Percentiles rank a stretch among this genome's conserved stretches.
These are phyloP conservation scores for Eurotiales sp. DNA, from an alignment of 2,329 filamentous ascomycete genomes.

Conservation along the genomic window DNA sequence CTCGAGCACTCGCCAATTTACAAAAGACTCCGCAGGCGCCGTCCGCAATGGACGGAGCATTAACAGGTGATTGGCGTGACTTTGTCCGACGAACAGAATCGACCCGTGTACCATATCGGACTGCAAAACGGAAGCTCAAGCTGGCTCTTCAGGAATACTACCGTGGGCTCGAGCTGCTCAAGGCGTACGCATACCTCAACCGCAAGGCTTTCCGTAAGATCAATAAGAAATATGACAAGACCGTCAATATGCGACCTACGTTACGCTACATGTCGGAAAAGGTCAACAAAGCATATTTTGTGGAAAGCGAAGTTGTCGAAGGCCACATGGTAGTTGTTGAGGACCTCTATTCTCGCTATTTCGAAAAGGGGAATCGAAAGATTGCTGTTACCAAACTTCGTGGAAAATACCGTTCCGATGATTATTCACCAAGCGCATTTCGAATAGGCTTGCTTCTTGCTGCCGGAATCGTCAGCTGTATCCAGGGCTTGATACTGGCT, in stretches of 20 bases:
- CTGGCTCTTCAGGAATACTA: slow-evolving; percentile 90
- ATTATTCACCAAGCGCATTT: slow-evolving; percentile 58
- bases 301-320: slow-evolving; percentile 81
- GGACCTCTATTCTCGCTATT: slow-evolving; percentile 90
- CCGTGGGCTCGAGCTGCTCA: slow-evolving; percentile 82
- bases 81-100: slow-evolving; percentile 46
- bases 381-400: slow-evolving; percentile 84
- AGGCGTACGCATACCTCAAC: slow-evolving; percentile 86
- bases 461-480: slow-evolving; percentile 60
- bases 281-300: slow-evolving; percentile 87
- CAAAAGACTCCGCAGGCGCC: slow-evolving; percentile 40
- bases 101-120: slow-evolving; percentile 73
- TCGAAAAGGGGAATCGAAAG: slow-evolving; percentile 90
- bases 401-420: slow-evolving; percentile 59
- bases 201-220: slow-evolving; percentile 93
- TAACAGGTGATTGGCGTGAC: slow-evolving; percentile 40
- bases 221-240: slow-evolving; percentile 98
- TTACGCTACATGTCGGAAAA: slow-evolving; percentile 85
- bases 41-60: slow-evolving; percentile 26
- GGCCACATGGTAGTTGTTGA: slow-evolving; percentile 76
- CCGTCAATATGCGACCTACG: slow-evolving; percentile 70
- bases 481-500: slow-evolving; percentile 64
- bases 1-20: slow-evolving; percentile 46
- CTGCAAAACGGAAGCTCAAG: slow-evolving; percentile 89
- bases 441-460: slow-evolving; percentile 65